Base-by-base conservation (phyloP, 1,139 yeast species). In the Hyphopichia buzzinii region DNA sequence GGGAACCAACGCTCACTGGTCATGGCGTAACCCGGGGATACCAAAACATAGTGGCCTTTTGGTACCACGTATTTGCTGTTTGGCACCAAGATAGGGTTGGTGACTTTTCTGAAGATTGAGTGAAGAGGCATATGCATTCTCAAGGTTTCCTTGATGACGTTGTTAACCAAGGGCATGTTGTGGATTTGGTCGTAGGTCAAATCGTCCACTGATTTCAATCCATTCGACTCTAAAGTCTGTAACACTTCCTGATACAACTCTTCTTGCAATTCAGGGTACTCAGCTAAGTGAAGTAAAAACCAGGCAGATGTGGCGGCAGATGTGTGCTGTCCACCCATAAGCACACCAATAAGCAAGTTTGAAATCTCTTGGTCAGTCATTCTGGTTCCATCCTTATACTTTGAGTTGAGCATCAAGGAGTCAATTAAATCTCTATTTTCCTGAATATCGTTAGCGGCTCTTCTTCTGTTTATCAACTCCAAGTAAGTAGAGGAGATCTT, bases 311-410 rank as follows among this genome's bases (percentile, higher is more conserved):
- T 92, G 19, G 97, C 78, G 33, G 97, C 95, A 49, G 96, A 85
- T 22, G 99, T 94, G 64, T 92, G 99, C 69, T 92, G 99, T 43
- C 98, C 99, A 50, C 98, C 99, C 99, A 92, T 92, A 46, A 94
- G 75, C 38, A 94, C 82, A 59, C 97, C 99, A 62, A 92, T 92
- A 64, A 89, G 73, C 59, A 94, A 73, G 64, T 90, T 85, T 29
- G 97, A 95, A 57, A 92, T 88, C 67, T 92, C 96, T 59, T 83
- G 83, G 60, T 94, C 98, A 27, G 96, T 83, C 97, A 92, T 89
- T 54, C 76, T 75, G 33, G 81, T 81, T 47, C 98, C 98, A 57
- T 92, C 98, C 61, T 86, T 89, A 67, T 92, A 92, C 41, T 87
- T 79, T 30, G 92, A 84, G 51, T 74, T 73, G 51, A 78, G 75